phyloP scores from a whole-genome alignment of 495 filamentous ascomycete genomes.

The Podospora pseudocomata region DNA sequence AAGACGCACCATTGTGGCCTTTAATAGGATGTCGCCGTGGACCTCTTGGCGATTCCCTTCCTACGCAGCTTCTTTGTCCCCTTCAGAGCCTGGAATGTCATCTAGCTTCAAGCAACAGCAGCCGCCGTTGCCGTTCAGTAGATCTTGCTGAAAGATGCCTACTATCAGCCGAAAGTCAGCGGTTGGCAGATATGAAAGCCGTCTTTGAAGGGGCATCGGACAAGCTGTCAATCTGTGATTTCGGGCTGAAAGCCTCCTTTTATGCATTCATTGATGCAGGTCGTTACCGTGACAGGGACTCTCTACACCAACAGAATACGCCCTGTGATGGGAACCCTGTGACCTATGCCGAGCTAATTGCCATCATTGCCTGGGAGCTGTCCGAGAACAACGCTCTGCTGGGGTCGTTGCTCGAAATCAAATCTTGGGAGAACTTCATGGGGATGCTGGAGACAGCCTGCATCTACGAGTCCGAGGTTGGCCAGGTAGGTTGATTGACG shows the following conservation, averaged over 20 bases:
- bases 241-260: conserved; percentile 18
- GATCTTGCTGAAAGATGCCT: conserved; percentile 26
- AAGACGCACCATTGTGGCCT: conserved; percentile 35
- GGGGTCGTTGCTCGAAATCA: conserved; percentile 25
- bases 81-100: background rate
- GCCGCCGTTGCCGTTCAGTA: conserved; percentile 20
- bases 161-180: conserved; percentile 27
- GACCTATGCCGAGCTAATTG: conserved; percentile 32
- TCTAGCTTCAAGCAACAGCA: background rate
- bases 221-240: conserved; percentile 28
- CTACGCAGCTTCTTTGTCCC: conserved; percentile 29
- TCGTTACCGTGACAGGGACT: conserved; percentile 28
- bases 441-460: conserved; percentile 32
- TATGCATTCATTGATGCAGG: conserved; percentile 26
- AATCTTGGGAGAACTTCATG: conserved; percentile 30
- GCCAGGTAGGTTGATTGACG: conserved; percentile 23
- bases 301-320: conserved; percentile 19
- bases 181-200: conserved; percentile 31
- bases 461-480: conserved; percentile 33
- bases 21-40: conserved; percentile 35
- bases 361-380: conserved; percentile 40
- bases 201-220: conserved; percentile 29
- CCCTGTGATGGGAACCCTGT: conserved; percentile 20
- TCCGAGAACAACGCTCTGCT: conserved; percentile 27
- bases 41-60: conserved; percentile 26